Percentiles rank a stretch among this genome's conserved stretches.
Conservation (phyloP, 2,329 filamentous ascomycete species). For the Huntiella decipiens region DNA sequence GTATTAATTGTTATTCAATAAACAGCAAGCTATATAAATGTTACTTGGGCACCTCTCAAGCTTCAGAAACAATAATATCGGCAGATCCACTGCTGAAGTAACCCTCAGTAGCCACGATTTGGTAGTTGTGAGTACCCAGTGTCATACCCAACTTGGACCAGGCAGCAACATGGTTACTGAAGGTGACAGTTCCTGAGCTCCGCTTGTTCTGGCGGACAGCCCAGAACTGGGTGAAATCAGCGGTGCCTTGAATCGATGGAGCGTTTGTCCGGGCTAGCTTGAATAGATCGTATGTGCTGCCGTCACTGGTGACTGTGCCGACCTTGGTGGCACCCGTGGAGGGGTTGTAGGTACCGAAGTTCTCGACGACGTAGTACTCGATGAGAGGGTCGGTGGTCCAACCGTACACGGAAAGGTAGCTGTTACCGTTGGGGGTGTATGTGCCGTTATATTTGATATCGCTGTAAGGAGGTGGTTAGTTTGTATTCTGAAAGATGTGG, state of each 20-base stretch:
- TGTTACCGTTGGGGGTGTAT: constrained; percentile 18
- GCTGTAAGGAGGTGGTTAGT: constrained; percentile 4
- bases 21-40: too few species aligned
- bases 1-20: too few species aligned
- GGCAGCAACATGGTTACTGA: constrained; percentile 31
- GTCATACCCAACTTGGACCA: constrained; percentile 30
- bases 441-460: constrained; percentile 16
- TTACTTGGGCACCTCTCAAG: too few species aligned
- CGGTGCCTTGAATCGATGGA: constrained; percentile 29
- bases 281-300: constrained; percentile 21
- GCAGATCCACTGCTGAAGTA: constrained; percentile 30
- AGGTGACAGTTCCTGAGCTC: constrained; percentile 29
- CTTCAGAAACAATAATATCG: constrained; percentile 24
- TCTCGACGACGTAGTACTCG: constrained; percentile 23
- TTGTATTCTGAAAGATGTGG: neutral
- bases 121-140: constrained; percentile 31
- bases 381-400: constrained; percentile 21
- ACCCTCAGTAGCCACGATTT: constrained; percentile 35
- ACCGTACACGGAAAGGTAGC: constrained; percentile 22
- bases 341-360: constrained; percentile 21
- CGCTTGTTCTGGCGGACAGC: constrained; percentile 30
- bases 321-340: constrained; percentile 17
- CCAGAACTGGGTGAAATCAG: constrained; percentile 35
- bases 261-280: constrained; percentile 21
- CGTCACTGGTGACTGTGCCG: constrained; percentile 21